These are phyloP conservation scores for Fusarium sp. DNA, from an alignment of 2,329 filamentous ascomycete species.

Conservation along the genomic window DNA sequence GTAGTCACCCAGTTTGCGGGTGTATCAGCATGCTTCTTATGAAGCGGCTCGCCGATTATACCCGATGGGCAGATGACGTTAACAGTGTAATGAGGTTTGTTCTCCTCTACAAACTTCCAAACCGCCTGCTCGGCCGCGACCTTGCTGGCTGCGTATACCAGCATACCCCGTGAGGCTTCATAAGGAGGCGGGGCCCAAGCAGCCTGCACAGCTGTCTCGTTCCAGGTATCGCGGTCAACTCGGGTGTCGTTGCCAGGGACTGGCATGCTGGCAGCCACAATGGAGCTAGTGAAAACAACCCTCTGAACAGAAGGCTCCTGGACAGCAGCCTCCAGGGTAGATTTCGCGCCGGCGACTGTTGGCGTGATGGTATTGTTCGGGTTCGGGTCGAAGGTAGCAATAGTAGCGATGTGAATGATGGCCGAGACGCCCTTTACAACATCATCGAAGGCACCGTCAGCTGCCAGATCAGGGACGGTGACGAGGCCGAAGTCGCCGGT, in stretches of 20 bases:
- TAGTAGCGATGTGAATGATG: conserved; percentile 62
- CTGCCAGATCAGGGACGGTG: conserved; percentile 56
- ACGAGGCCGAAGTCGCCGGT: conserved; percentile 55
- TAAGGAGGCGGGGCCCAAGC: conserved; percentile 53
- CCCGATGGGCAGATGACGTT: conserved; percentile 38
- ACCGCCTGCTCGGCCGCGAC: conserved; percentile 50
- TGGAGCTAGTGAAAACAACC: conserved; percentile 50
- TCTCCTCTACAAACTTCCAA: conserved; percentile 50
- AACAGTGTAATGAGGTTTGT: conserved; percentile 45
- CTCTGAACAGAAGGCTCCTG: conserved; percentile 57
- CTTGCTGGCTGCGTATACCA: conserved; percentile 53
- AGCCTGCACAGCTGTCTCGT: conserved; percentile 49
- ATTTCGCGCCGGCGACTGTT: conserved; percentile 54
- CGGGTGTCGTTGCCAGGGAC: conserved; percentile 3
- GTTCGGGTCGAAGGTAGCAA: conserved; percentile 56
- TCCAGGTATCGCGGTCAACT: conserved; percentile 50
- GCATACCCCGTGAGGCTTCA: conserved; percentile 14
- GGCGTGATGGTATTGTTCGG: conserved; percentile 60
- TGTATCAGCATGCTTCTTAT: conserved; percentile 34
- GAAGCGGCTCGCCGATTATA: conserved; percentile 38
- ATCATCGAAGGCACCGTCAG: conserved; percentile 55
- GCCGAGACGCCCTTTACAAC: conserved; percentile 54
- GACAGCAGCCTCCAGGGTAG: conserved; percentile 58
- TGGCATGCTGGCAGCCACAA: conserved; percentile 26
- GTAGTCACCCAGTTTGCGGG: conserved; percentile 4